A percentile compares a stretch with the other conserved stretches of the same genome.
These are phyloP conservation scores for Peterozyma xylosa DNA, from an alignment of 805 yeast genomes.

Conservation along the genomic window DNA sequence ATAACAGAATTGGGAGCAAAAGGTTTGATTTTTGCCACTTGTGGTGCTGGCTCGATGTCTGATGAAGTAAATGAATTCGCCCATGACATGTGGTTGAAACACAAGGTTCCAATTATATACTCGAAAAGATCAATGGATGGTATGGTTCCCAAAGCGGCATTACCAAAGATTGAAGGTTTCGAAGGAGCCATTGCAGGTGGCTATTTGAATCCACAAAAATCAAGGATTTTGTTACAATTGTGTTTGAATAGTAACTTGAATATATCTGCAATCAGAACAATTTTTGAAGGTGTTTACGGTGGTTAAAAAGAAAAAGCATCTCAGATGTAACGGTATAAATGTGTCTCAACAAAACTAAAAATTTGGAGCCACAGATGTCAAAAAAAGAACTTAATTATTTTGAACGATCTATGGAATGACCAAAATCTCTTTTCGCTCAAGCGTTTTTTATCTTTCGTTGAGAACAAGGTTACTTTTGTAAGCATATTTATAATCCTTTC, in stretches of 20 bases:
- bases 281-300: conserved; percentile 48
- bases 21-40: conserved; percentile 59
- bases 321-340: too few species aligned
- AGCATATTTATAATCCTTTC: too few species aligned
- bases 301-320: conserved; percentile 21
- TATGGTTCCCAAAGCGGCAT: conserved; percentile 49
- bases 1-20: conserved; percentile 35
- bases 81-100: conserved; percentile 27
- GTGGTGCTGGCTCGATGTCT: conserved; percentile 66
- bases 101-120: conserved; percentile 47
- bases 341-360: too few species aligned
- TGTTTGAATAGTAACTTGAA: conserved; percentile 36
- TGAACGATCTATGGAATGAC: too few species aligned
- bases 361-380: too few species aligned
- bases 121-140: conserved; percentile 68
- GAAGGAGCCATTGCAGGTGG: conserved; percentile 53
- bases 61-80: conserved; percentile 38
- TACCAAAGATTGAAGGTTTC: conserved; percentile 26
- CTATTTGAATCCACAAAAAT: conserved; percentile 58
- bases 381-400: too few species aligned
- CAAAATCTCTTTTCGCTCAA: too few species aligned
- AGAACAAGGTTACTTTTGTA: too few species aligned
- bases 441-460: too few species aligned
- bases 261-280: conserved; percentile 29
- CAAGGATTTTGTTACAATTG: conserved; percentile 50